These are phyloP conservation scores for Eragrostis curvula DNA, from an alignment of 176 grass and related monocot species.

Conservation along the genomic window DNA sequence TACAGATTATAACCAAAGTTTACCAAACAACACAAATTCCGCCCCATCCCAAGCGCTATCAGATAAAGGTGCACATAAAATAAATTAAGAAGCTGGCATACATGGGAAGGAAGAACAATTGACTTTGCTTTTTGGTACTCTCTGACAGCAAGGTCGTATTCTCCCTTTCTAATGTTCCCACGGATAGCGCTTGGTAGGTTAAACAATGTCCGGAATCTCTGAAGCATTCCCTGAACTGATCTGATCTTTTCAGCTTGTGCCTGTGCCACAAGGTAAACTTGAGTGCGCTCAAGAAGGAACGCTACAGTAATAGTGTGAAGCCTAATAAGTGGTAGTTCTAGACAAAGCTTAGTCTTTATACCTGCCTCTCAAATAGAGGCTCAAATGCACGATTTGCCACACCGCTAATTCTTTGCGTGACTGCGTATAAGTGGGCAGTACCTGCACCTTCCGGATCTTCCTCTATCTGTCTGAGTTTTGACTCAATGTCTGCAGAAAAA, in stretches of 20 bases:
- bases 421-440: constrained; percentile 79
- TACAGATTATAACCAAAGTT: constrained; percentile 27
- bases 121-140: constrained; percentile 99
- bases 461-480: constrained; percentile 96
- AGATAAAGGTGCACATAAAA: constrained; percentile 23
- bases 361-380: constrained; percentile 99
- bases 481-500: constrained; percentile 80
- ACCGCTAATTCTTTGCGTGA: constrained; percentile 87
- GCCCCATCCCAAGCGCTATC: neutral
- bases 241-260: constrained; percentile 99
- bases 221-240: constrained; percentile 99
- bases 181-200: constrained; percentile 95
- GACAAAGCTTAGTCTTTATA: constrained; percentile 52
- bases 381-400: constrained; percentile 93
- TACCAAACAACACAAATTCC: neutral
- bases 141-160: constrained; percentile 99
- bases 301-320: constrained; percentile 5
- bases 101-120: constrained; percentile 99
- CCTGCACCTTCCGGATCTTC: constrained; percentile 98
- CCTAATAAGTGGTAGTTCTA: constrained; percentile 22
- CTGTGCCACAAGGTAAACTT: constrained; percentile 49
- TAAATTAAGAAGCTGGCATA: constrained; percentile 47
- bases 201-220: constrained; percentile 96
- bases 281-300: constrained; percentile 39
- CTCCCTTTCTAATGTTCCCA: constrained; percentile 94